Conservation (phyloP, 768 basidiomycete genomes). For the Mycena olivaceomarginata region DNA sequence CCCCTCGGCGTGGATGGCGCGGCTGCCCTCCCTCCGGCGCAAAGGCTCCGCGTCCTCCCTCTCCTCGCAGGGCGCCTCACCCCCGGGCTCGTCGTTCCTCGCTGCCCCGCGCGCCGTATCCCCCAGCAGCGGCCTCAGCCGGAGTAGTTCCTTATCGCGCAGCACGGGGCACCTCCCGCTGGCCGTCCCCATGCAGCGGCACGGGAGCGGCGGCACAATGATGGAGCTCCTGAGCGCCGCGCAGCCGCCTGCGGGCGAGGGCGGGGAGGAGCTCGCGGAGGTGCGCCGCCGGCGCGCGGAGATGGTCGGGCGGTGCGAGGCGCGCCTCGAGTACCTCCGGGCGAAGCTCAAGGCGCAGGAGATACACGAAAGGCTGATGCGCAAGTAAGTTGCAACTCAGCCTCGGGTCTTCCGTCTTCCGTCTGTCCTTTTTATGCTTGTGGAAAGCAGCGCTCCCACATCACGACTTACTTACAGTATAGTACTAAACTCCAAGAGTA, state of each 20-base stretch:
- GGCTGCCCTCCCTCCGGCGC: slow-evolving; percentile 56
- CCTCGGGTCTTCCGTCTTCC: background rate
- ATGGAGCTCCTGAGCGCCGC: slow-evolving; percentile 38
- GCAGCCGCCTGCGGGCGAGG: slow-evolving; percentile 42
- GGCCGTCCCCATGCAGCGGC: slow-evolving; percentile 46
- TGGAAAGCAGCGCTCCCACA: slow-evolving; percentile 9
- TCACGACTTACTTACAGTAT: background rate
- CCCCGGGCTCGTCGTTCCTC: slow-evolving; percentile 40
- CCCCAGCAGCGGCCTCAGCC: slow-evolving; percentile 31
- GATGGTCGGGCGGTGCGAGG: slow-evolving; percentile 80
- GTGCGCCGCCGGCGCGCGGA: slow-evolving; percentile 80
- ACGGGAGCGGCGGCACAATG: slow-evolving; percentile 45
- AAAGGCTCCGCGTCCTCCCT: slow-evolving; percentile 74
- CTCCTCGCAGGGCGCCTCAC: slow-evolving; percentile 64
- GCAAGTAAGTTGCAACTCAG: slow-evolving; percentile 50
- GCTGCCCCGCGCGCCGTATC: slow-evolving; percentile 28
- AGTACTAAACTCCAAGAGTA: slow-evolving; percentile 20
- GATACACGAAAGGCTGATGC: slow-evolving; percentile 70
- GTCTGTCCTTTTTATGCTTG: background rate
- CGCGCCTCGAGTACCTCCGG: slow-evolving; percentile 83
- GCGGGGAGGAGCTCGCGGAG: slow-evolving; percentile 75
- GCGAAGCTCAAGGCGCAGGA: slow-evolving; percentile 88
- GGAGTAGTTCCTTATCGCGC: slow-evolving; percentile 54
- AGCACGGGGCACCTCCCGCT: slow-evolving; percentile 68
- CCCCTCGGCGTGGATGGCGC: slow-evolving; percentile 48